These are phyloP conservation scores for Moelleriella libera DNA, from an alignment of 2,329 filamentous ascomycete species.

Conservation along the genomic window DNA sequence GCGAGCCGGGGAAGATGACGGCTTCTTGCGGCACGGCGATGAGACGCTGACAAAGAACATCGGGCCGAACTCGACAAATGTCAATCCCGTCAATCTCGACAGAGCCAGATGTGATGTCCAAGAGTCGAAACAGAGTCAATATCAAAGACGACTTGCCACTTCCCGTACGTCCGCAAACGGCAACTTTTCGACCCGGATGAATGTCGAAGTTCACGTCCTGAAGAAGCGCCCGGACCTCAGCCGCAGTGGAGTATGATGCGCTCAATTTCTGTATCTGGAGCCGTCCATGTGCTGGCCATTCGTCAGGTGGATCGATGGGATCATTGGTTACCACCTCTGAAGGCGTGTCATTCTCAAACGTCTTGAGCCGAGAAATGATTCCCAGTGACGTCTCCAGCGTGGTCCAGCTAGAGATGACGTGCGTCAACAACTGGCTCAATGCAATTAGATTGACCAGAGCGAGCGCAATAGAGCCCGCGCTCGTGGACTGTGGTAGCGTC, in stretches of 20 bases:
- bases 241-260: slow-evolving; percentile 12
- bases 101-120: slow-evolving; percentile 24
- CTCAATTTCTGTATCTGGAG: slow-evolving; percentile 14
- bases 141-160: slow-evolving; percentile 22
- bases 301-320: too few species aligned
- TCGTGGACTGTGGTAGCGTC: slow-evolving; percentile 12
- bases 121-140: slow-evolving; percentile 28
- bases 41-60: slow-evolving; percentile 14
- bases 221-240: slow-evolving; percentile 10
- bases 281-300: slow-evolving; percentile 8
- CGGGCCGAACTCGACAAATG: slow-evolving; percentile 9
- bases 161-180: slow-evolving; percentile 28
- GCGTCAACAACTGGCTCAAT: too few species aligned
- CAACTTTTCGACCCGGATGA: slow-evolving; percentile 19
- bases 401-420: too few species aligned
- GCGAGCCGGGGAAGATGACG: slow-evolving; percentile 31
- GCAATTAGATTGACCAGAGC: slow-evolving; percentile 1
- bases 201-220: slow-evolving; percentile 15
- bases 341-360: too few species aligned
- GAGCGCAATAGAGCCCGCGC: slow-evolving; percentile 13
- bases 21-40: slow-evolving; percentile 35
- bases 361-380: too few species aligned
- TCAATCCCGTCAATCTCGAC: slow-evolving; percentile 33
- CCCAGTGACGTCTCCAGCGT: too few species aligned
- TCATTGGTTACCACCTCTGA: too few species aligned